Base-by-base conservation (phyloP, 768 basidiomycete species). In the Cystoderma amianthinum region DNA sequence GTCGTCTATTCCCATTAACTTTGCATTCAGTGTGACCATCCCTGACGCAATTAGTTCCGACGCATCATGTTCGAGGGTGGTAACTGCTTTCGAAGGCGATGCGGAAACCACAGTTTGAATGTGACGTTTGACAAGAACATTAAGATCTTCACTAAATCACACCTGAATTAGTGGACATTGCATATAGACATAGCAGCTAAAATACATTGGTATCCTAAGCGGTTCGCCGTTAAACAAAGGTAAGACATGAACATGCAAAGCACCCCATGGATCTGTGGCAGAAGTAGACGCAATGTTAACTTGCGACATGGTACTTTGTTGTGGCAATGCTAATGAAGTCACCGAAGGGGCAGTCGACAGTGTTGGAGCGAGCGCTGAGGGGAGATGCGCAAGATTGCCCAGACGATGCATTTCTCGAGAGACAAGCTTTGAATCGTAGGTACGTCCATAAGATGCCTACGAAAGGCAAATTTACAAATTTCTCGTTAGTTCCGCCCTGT, bases 191-290 rank as follows among this genome's bases (percentile, higher is more conserved):
- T n/a, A n/a, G n/a, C n/a, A n/a, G n/a, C 13, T 39, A 13, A 63
- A 79, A 53, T 52, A 85, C 86, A 97, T 91, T 17, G 91, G 84
- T 39, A 85, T 75, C 45, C 82, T 74, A 15, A 97, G 71, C 2
- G 85, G 83, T 54, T 93, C 88, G 24, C 91, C 87, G 39, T 94
- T 94, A 68, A 97, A 97, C 3, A 95, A 61, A 1, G 93, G 93
- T 2, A 97, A 65, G 23, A 96, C 84, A 56, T 90, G 81, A 22
- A 94, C 80, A 59, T 93, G 88, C 16, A 97, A 63, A 17, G 79
- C 67, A 37, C 79, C 77, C 91, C 91, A 95, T 9, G 92, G 86
- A 50, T 89, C 87, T 7, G 71, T 63, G 2, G 71, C 65, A 1
- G 69, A 59, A 9, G 64, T 61, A 1, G 68, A 68, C 2, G 73